A percentile compares a stretch with the other conserved stretches of the same genome.
phyloP scores from a whole-genome alignment of 257 asterid species.

The Gentiana macrophylla region DNA sequence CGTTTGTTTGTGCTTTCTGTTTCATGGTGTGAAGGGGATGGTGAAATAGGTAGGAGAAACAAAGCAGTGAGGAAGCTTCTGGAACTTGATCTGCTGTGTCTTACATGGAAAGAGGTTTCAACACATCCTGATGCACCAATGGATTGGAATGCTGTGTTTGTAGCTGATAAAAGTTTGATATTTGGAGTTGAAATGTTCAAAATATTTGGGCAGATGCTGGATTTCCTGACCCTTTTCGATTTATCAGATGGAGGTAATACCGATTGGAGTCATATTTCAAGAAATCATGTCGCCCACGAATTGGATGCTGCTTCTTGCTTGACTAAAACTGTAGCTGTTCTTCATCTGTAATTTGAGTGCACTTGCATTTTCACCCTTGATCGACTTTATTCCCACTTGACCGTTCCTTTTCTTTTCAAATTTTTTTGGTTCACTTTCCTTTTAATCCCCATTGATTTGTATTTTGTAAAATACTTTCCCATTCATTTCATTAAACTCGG shows the following conservation, averaged over 20 bases:
- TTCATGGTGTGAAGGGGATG: slow-evolving; percentile 98
- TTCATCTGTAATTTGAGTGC: slow-evolving; percentile 42
- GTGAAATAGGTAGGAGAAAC: slow-evolving; percentile 87
- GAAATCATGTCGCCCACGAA: slow-evolving; percentile 60
- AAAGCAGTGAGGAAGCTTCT: slow-evolving; percentile 90
- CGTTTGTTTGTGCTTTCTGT: slow-evolving; percentile 75
- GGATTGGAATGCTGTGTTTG: slow-evolving; percentile 97
- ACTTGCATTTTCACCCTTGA: not conserved
- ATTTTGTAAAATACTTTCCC: not conserved
- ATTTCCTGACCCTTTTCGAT: slow-evolving; percentile 65
- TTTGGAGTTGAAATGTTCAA: slow-evolving; percentile 97
- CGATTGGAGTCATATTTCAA: slow-evolving; percentile 70
- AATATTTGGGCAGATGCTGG: slow-evolving; percentile 90
- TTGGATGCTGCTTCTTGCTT: slow-evolving; percentile 80
- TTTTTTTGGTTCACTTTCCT: slow-evolving; percentile 4
- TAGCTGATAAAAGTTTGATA: slow-evolving; percentile 46
- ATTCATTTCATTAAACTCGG: slow-evolving; percentile 4
- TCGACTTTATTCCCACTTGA: not conserved
- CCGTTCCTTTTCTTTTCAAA: slow-evolving; percentile 2
- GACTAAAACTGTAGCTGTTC: slow-evolving; percentile 77
- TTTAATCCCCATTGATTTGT: slow-evolving; percentile 7
- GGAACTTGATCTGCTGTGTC: slow-evolving; percentile 61
- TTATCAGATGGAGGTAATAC: slow-evolving; percentile 18
- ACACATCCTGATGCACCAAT: slow-evolving; percentile 94
- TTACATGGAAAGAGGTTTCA: slow-evolving; percentile 54